Evolutionary conservation across 2,329 filamentous ascomycete genomes (phyloP), one percentile per base, ranked within the genome.

Genomic region (Monilinia polystroma): DNA sequence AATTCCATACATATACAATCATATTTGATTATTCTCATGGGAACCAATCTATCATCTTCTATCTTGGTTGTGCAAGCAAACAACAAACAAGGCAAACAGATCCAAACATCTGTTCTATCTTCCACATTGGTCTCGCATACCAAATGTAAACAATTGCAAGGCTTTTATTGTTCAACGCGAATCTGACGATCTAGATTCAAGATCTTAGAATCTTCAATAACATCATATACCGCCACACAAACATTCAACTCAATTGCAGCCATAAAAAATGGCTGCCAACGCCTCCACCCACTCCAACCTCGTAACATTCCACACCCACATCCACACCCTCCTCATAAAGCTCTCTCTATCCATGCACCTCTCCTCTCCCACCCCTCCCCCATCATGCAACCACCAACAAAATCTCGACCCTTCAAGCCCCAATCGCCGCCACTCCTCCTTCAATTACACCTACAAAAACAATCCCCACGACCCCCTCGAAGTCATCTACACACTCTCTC

Each of bases 401-500:
- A 12, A 35, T 14, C 26, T 7, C 20, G 4, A 3, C 45, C 32
- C 32, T 35, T 35, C 32, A 35, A 4, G 5, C 18, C 6, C 32
- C 20, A 0, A 26, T 10, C 43, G 32, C 23, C 56, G 41, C 18
- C 41, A 32, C 29, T 20, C 54, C 32, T 20, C 43, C n/a, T 11
- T 14, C 6, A 23, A 2, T 23, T n/a, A 11, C 26, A 38, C 41
- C 43, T 41, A n/a, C 20, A 49, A 23, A n/a, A n/a, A 59, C 41
- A 41, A 49, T 8, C 59, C 51, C 29, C 35, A 51, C 23, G 64
- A 70, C 16, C 64, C 68, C 26, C 56, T 68, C 23, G 66, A 70
- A 52, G 51, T 71, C 16, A 63, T 72, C 35, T 73, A 72, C 66
- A 70, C 68, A 16, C 64, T 71, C 12, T 60, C 55, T 0, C 67